Evolutionary conservation across 306 rosid genomes (phyloP).

Genomic region (Sechiopsis laciniata): DNA sequence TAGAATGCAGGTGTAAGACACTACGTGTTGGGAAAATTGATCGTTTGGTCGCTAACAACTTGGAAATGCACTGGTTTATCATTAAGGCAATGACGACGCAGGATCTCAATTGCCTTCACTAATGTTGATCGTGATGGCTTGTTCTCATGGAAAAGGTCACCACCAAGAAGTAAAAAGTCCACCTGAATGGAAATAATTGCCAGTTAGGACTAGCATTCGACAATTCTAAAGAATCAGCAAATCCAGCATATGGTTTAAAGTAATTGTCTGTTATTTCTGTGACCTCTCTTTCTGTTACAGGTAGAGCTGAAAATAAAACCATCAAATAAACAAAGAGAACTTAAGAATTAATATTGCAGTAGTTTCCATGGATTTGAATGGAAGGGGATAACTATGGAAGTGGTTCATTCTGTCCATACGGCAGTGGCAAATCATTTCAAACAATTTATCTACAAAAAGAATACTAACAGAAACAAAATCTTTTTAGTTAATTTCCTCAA

Average conservation of each 20-base stretch:
- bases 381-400: neutral
- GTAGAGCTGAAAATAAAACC: neutral
- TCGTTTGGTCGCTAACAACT: conserved; percentile 94
- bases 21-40: conserved; percentile 70
- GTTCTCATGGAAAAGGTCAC: conserved; percentile 95
- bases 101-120: conserved; percentile 84
- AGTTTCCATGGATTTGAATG: neutral
- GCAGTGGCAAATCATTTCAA: conserved; percentile 1
- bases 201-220: neutral
- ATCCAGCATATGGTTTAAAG: conserved; percentile 11
- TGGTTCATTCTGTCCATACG: neutral
- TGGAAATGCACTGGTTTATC: conserved; percentile 81
- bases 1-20: conserved; percentile 5
- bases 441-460: neutral
- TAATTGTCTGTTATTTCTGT: neutral
- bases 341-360: neutral
- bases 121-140: conserved; percentile 87
- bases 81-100: conserved; percentile 76
- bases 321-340: conserved; percentile 2
- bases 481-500: neutral
- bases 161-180: conserved; percentile 73
- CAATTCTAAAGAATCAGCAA: conserved; percentile 2
- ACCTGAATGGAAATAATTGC: conserved; percentile 35
- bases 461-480: neutral
- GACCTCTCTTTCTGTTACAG: neutral